Base-by-base conservation (phyloP, 2,329 filamentous ascomycete species). In the Alternaria ventricosa region DNA sequence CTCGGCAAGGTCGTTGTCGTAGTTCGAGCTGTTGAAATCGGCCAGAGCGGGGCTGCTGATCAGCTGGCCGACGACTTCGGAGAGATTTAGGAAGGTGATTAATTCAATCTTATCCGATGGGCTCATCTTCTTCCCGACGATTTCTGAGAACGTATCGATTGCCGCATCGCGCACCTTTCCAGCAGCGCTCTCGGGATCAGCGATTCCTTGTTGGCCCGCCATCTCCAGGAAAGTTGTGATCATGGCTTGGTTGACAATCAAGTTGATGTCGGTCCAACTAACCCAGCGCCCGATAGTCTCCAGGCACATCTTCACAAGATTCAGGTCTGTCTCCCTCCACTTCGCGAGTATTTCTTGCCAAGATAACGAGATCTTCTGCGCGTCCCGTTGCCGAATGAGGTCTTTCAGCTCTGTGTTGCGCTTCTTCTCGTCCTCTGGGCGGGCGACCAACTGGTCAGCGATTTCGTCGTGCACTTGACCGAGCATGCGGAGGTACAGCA, bases 71-170 rank as follows among this genome's bases (percentile, higher is more conserved):
- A 98, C 90, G 71, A 99, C 93, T 55, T 91, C 89, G 66, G 90
- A 89, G 43, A 99, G 86, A 78, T 96, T 97, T 68, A 99, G 87
- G 80, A 97, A 97, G 23, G 89, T 84, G 71, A 99, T 96, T 85
- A 99, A 90, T 74, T 96, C 91, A 73, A 97, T 91, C 86, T 99
- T 99, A 83, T 98, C 95, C 41, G 88, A 85, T 2, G 94, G 87
- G 74, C 93, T 93, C 96, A 99, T 99, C 85, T 98, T 98, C 86
- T 99, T 99, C 79, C 90, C 92, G 61, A 97, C 92, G 71, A 97
- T 97, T 82, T 99, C 95, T 6, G 93, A 97, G 77, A 99, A 91
- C 27, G 96, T 94, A 75, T 97, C 94, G 72, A 98, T 93, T 56
- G 96, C 95, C 18, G 94, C 92, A 82, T 97, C 92, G 68, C 94